These are phyloP conservation scores for Artemisia annua DNA, from an alignment of 129 eudicot species.

Conservation along the genomic window DNA sequence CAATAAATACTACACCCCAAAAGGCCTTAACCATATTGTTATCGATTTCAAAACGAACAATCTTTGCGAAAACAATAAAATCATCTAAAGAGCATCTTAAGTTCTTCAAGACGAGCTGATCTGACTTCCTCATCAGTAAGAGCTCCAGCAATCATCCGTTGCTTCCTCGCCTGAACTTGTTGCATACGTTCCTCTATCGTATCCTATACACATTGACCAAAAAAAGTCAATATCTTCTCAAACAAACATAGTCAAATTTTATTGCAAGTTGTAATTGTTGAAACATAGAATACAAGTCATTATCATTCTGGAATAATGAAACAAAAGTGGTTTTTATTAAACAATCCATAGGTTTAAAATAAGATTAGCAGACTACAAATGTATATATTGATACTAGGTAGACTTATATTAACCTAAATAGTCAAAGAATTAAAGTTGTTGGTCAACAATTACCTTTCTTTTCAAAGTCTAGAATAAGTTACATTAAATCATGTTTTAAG, in stretches of 20 bases:
- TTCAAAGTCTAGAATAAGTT: not conserved
- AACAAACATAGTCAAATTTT: not conserved
- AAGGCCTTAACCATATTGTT: constrained; percentile 1
- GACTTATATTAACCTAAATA: not conserved
- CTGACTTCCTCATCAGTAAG: constrained; percentile 82
- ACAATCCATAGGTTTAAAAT: constrained; percentile 2
- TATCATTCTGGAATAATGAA: not conserved
- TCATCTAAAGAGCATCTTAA: constrained; percentile 74
- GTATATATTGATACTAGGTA: not conserved
- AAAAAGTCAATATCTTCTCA: constrained; percentile 7
- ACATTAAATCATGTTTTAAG: not conserved
- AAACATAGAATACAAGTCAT: constrained; percentile 7
- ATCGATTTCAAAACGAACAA: not conserved
- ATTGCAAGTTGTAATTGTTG: not conserved
- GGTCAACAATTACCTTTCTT: not conserved
- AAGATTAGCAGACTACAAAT: not conserved
- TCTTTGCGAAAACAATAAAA: not conserved
- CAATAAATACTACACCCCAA: constrained; percentile 11
- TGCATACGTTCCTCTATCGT: constrained; percentile 84
- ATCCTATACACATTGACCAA: constrained; percentile 34
- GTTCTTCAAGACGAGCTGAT: constrained; percentile 69
- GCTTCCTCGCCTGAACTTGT: constrained; percentile 83
- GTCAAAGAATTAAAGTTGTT: constrained; percentile 10
- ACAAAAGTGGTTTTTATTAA: not conserved
- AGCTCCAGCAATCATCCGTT: constrained; percentile 82